Conservation (phyloP, 305 asterid species). For the Plantago coronopus region DNA sequence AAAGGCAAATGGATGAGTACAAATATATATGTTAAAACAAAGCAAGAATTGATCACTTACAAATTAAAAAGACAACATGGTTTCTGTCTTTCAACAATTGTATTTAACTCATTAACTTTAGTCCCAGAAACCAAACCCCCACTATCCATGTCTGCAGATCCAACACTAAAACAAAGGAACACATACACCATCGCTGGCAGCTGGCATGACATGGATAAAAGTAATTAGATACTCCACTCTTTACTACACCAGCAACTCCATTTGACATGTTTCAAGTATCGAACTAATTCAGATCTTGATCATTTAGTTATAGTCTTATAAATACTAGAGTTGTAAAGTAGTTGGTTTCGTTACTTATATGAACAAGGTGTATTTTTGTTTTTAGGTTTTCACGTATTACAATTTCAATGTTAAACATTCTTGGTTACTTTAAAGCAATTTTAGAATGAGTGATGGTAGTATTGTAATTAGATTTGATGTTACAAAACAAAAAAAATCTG, state of each 20-base stretch:
- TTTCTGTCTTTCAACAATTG: conserved; percentile 32
- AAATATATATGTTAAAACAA: conserved; percentile 41
- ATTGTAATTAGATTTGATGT: too few species aligned
- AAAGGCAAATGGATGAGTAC: conserved; percentile 65
- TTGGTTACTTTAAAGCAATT: too few species aligned
- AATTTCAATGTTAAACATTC: too few species aligned
- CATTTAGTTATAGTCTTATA: too few species aligned
- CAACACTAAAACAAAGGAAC: conserved; percentile 32
- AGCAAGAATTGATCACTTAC: conserved; percentile 4
- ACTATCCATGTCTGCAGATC: conserved; percentile 57
- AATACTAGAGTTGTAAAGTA: too few species aligned
- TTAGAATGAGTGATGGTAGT: too few species aligned
- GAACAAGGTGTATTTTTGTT: too few species aligned
- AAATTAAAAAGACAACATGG: conserved; percentile 44
- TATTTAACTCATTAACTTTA: conserved; percentile 41
- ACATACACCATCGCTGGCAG: conserved; percentile 12
- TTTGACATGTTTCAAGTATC: conserved; percentile 36
- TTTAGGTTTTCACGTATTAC: too few species aligned
- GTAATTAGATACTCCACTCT: conserved; percentile 20
- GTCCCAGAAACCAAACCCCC: conserved; percentile 57
- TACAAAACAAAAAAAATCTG: too few species aligned
- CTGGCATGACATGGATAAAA: too few species aligned
- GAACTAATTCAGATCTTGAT: too few species aligned
- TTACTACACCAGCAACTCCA: conserved; percentile 26
- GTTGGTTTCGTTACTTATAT: too few species aligned